phyloP scores from a whole-genome alignment of 2,329 filamentous ascomycete genomes.

The Lasiodiplodia theobromae region DNA sequence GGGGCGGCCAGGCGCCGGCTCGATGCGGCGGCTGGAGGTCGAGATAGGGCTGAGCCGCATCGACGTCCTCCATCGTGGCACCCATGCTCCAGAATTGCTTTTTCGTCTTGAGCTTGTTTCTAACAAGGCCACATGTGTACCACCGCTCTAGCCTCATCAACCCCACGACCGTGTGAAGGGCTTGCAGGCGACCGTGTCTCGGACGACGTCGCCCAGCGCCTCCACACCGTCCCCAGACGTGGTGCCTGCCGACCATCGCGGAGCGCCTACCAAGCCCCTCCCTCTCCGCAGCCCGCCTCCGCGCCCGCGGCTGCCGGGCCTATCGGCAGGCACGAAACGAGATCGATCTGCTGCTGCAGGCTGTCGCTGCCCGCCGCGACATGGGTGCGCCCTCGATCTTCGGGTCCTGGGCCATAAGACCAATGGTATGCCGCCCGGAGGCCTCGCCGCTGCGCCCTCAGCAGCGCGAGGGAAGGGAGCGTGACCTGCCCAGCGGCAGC shows the following conservation, averaged over 20 bases:
- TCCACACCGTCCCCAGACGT: slow-evolving; percentile 21
- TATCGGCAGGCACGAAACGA: slow-evolving; percentile 24
- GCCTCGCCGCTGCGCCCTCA: slow-evolving; percentile 16
- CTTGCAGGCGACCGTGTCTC: slow-evolving; percentile 17
- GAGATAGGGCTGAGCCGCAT: slow-evolving; percentile 29
- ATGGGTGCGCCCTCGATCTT: slow-evolving; percentile 26
- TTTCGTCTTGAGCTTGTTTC: slow-evolving; percentile 28
- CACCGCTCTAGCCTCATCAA: slow-evolving; percentile 16
- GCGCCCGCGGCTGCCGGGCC: slow-evolving; percentile 12
- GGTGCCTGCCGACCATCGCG: slow-evolving; percentile 4
- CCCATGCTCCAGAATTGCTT: slow-evolving; percentile 27
- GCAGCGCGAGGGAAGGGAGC: slow-evolving; percentile 12
- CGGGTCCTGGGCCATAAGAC: slow-evolving; percentile 25
- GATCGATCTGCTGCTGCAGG: slow-evolving; percentile 29
- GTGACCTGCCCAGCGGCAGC: slow-evolving; percentile 20
- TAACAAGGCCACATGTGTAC: slow-evolving; percentile 11
- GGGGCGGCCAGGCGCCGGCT: slow-evolving; percentile 4
- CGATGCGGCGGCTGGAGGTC: slow-evolving; percentile 9
- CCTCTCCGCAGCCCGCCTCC: background rate
- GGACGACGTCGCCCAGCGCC: slow-evolving; percentile 8
- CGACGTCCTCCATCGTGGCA: slow-evolving; percentile 27
- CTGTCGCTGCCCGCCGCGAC: slow-evolving; percentile 24
- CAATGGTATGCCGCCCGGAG: slow-evolving; percentile 22
- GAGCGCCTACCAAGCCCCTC: background rate
- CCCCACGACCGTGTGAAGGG: slow-evolving; percentile 5